A percentile compares a stretch with the other conserved stretches of the same genome.
Conservation (phyloP, 164 flowering plant species). For the Dillenia suffruticosa region DNA sequence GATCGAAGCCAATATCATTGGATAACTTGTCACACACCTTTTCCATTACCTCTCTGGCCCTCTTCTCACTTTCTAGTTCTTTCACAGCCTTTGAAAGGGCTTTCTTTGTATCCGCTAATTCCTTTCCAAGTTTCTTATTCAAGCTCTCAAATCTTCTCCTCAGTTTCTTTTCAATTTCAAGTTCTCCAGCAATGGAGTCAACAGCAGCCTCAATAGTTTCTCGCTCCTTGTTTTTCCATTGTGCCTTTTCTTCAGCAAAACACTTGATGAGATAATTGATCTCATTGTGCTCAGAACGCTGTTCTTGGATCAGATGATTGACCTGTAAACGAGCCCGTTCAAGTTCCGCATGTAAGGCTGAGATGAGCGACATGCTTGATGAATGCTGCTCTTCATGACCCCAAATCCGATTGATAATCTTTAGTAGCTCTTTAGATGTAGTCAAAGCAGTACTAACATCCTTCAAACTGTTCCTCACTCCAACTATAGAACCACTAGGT, state of each 20-base stretch:
- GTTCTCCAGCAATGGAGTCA: constrained; percentile 62
- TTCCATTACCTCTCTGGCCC: constrained; percentile 61
- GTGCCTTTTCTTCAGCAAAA: constrained; percentile 78
- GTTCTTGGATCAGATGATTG: constrained; percentile 72
- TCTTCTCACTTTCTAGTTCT: constrained; percentile 76
- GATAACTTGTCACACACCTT: constrained; percentile 77
- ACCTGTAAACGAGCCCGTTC: constrained; percentile 76
- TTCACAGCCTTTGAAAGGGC: constrained; percentile 48
- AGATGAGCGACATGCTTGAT: constrained; percentile 72
- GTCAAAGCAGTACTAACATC: constrained; percentile 74
- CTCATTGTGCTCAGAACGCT: constrained; percentile 51
- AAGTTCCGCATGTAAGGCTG: constrained; percentile 86
- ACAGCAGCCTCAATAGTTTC: constrained; percentile 61
- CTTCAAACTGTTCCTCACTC: constrained; percentile 53
- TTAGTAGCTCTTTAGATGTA: constrained; percentile 85
- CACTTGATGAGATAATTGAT: constrained; percentile 58
- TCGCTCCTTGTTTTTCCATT: constrained; percentile 70
- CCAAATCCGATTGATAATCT: constrained; percentile 79
- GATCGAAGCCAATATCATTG: constrained; percentile 62
- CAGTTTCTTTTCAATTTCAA: constrained; percentile 79
- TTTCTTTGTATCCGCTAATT: constrained; percentile 62
- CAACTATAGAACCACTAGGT: constrained; percentile 45
- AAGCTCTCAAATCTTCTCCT: constrained; percentile 74
- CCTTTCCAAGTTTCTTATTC: constrained; percentile 83
- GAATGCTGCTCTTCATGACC: constrained; percentile 67